Evolutionary conservation across 164 flowering plant genomes (phyloP).

Genomic region (Stephania japonica): DNA sequence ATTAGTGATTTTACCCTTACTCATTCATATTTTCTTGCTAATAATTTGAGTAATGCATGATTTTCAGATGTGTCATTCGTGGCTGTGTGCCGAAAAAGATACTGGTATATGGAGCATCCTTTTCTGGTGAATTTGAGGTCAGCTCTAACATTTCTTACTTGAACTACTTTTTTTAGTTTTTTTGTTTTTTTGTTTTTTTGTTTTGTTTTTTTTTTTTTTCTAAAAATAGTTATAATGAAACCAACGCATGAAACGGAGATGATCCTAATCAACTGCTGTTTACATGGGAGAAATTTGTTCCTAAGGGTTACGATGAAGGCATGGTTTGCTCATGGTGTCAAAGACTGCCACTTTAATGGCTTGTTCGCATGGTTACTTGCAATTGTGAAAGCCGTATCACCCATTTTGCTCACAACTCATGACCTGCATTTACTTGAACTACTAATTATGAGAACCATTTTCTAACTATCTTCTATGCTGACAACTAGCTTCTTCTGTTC

Average conservation of each 20-base stretch:
- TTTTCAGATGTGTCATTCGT: conserved; percentile 86
- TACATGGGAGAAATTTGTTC: background rate
- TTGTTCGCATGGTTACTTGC: background rate
- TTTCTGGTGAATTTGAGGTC: conserved; percentile 88
- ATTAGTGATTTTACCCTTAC: too few species aligned
- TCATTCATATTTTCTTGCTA: too few species aligned
- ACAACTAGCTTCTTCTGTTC: background rate
- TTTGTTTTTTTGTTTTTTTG: too few species aligned
- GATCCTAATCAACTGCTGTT: background rate
- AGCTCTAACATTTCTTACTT: conserved; percentile 13
- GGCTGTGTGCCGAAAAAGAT: conserved; percentile 99
- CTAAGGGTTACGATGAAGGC: background rate
- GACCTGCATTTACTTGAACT: too few species aligned
- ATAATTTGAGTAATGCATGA: background rate
- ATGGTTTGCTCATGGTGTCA: background rate
- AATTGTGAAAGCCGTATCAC: too few species aligned
- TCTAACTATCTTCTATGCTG: too few species aligned
- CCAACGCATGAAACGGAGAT: background rate
- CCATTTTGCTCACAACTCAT: background rate
- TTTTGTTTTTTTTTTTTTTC: too few species aligned
- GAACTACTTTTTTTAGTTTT: too few species aligned
- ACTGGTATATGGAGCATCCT: conserved; percentile 87
- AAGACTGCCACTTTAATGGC: background rate
- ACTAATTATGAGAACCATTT: too few species aligned
- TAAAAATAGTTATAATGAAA: background rate